Evolutionary conservation across 2,329 filamentous ascomycete species (phyloP).

Genomic region (Dactylonectria estremocensis): DNA sequence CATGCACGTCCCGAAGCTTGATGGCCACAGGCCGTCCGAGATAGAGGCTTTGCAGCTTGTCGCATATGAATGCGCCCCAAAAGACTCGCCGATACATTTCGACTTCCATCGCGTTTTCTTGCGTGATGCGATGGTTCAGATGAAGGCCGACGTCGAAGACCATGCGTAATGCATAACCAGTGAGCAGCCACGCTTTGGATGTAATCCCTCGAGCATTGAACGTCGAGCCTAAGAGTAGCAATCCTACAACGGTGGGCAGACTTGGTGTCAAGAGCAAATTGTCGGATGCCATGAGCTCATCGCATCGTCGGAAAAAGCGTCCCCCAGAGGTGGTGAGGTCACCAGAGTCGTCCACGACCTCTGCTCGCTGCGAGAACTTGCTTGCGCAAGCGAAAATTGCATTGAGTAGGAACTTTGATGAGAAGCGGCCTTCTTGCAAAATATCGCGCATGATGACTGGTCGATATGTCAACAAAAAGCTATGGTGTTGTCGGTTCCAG

Average conservation of each 20-base stretch:
- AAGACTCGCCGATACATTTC: neutral
- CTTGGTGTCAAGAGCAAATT: neutral
- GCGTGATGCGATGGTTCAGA: neutral
- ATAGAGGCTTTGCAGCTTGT: neutral
- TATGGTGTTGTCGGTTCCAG: too few species aligned
- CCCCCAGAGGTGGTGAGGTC: too few species aligned
- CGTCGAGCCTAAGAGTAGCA: neutral
- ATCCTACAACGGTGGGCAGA: neutral
- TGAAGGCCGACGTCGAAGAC: neutral
- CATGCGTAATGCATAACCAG: neutral
- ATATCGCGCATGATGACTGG: too few species aligned
- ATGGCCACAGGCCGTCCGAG: neutral
- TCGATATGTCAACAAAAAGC: too few species aligned
- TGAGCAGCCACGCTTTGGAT: neutral
- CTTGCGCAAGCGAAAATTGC: too few species aligned
- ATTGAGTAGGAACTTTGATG: too few species aligned
- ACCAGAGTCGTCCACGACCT: too few species aligned
- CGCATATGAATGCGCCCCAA: neutral
- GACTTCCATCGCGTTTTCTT: neutral
- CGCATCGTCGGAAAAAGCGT: too few species aligned
- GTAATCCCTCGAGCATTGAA: neutral
- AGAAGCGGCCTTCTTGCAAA: too few species aligned
- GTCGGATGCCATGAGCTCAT: too few species aligned
- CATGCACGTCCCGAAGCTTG: neutral
- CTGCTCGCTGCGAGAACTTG: too few species aligned